These are phyloP conservation scores for Gossypium turneri DNA, from an alignment of 345 rosid species.

Conservation along the genomic window DNA sequence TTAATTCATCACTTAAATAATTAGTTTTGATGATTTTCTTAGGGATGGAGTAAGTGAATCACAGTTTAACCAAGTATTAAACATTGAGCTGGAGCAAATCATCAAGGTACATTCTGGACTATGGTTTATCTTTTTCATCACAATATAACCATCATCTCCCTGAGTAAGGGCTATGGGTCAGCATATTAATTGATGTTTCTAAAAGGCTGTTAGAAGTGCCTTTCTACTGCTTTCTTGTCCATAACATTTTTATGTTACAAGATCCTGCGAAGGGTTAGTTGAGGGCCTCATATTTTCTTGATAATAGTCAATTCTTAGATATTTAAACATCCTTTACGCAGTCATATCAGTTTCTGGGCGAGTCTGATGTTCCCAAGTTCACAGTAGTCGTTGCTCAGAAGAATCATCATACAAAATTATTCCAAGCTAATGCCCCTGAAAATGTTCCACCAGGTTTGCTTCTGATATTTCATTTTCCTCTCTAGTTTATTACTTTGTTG, in stretches of 20 bases:
- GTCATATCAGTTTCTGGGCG: conserved; percentile 78
- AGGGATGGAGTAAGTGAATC: conserved; percentile 97
- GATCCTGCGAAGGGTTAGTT: background rate
- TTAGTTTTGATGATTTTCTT: conserved; percentile 15
- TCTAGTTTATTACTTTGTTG: conserved; percentile 2
- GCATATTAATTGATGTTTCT: background rate
- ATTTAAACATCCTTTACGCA: conserved; percentile 26
- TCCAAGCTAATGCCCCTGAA: conserved; percentile 51
- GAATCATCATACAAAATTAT: conserved; percentile 86
- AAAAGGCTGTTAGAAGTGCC: background rate
- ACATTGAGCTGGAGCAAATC: conserved; percentile 79
- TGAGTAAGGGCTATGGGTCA: background rate
- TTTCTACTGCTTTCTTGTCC: background rate
- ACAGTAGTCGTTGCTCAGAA: conserved; percentile 80
- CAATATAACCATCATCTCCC: background rate
- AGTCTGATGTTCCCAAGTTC: conserved; percentile 58
- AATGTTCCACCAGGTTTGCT: conserved; percentile 86
- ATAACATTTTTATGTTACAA: background rate
- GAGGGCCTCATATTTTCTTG: background rate
- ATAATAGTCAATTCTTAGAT: conserved; percentile 7
- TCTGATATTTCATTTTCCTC: conserved; percentile 2
- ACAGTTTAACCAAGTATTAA: conserved; percentile 82
- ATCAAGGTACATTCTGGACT: conserved; percentile 44
- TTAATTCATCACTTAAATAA: background rate
- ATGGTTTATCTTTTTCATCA: background rate